Percentiles rank a stretch among this genome's conserved stretches.
Conservation (phyloP, 345 rosid species). For the Arabis hirsuta region DNA sequence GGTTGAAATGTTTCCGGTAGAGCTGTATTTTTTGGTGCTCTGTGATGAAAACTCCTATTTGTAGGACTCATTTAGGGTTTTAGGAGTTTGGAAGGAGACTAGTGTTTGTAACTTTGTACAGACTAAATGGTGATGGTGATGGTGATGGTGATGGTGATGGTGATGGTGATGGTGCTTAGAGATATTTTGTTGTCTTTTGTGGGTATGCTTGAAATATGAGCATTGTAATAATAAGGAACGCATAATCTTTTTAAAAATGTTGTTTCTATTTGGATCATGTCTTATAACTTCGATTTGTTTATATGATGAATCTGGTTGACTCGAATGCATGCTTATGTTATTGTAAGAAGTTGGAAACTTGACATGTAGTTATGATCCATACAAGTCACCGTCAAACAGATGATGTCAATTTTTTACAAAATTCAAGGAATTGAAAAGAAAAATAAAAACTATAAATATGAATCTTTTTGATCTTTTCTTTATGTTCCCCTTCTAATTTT, state of each 20-base stretch:
- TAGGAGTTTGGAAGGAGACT: slow-evolving; percentile 41
- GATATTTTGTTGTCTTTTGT: slow-evolving; percentile 32
- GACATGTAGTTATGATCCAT: slow-evolving; percentile 11
- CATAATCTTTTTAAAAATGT: slow-evolving; percentile 19
- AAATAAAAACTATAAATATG: no score
- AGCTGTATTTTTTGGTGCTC: slow-evolving; percentile 70
- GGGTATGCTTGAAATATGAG: slow-evolving; percentile 21
- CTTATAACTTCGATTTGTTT: background rate
- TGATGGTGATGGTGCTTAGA: slow-evolving; percentile 19
- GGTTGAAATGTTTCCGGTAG: slow-evolving; percentile 44
- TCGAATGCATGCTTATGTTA: slow-evolving; percentile 26
- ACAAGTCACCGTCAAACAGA: no score
- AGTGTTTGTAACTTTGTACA: slow-evolving; percentile 42
- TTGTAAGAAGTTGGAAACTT: slow-evolving; percentile 27
- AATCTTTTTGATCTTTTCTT: no score
- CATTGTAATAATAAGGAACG: slow-evolving; percentile 36
- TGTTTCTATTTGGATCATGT: slow-evolving; percentile 30
- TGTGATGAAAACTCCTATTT: slow-evolving; percentile 46
- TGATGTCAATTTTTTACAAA: no score
- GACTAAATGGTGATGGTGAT: slow-evolving; percentile 28
- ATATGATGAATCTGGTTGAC: background rate
- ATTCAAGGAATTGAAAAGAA: no score
- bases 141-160: slow-evolving; percentile 21
- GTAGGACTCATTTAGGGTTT: slow-evolving; percentile 34
- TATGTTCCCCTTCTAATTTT: background rate